These are phyloP conservation scores for Elsinoe arachidis DNA, from an alignment of 2,329 filamentous ascomycete species.

Conservation along the genomic window DNA sequence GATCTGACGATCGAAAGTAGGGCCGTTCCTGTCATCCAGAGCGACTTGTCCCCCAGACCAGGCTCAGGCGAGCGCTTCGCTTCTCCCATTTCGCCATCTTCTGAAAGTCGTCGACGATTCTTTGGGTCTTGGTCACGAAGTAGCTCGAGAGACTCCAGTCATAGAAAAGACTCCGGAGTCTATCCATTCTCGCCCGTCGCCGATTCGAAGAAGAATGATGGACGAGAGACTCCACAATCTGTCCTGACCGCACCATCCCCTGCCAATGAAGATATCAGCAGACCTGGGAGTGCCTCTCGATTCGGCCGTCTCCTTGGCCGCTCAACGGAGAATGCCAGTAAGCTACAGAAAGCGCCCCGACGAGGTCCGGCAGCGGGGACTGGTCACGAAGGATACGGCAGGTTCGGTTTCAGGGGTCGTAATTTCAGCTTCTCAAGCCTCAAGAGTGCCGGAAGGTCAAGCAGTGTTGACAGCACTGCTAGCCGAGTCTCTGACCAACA, in stretches of 20 bases:
- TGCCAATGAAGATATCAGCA: slow-evolving; percentile 2
- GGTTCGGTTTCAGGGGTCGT: slow-evolving; percentile 55
- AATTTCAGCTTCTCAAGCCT: slow-evolving; percentile 51
- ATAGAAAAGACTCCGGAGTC: slow-evolving; percentile 3
- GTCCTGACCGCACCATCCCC: not conserved
- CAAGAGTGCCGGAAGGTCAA: slow-evolving; percentile 40
- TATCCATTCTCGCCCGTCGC: not conserved
- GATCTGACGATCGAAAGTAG: slow-evolving; percentile 36
- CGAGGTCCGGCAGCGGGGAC: slow-evolving; percentile 88
- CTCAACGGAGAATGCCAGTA: slow-evolving; percentile 31
- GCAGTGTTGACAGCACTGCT: slow-evolving; percentile 33
- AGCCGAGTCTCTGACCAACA: slow-evolving; percentile 23
- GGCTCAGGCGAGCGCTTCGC: slow-evolving; percentile 39
- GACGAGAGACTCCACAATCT: not conserved
- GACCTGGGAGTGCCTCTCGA: slow-evolving; percentile 6
- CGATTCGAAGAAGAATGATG: not conserved
- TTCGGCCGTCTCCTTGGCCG: slow-evolving; percentile 2
- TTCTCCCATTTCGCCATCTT: slow-evolving; percentile 22
- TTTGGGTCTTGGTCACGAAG: slow-evolving; percentile 28
- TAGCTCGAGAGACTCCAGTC: not conserved
- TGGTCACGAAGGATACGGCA: slow-evolving; percentile 79
- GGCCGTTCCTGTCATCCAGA: slow-evolving; percentile 47
- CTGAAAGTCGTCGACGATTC: slow-evolving; percentile 31
- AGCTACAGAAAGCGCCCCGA: slow-evolving; percentile 49
- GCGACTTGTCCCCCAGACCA: slow-evolving; percentile 44